Conservation (phyloP, 1,284 basidiomycete species). For the Farysia itapuensis region DNA sequence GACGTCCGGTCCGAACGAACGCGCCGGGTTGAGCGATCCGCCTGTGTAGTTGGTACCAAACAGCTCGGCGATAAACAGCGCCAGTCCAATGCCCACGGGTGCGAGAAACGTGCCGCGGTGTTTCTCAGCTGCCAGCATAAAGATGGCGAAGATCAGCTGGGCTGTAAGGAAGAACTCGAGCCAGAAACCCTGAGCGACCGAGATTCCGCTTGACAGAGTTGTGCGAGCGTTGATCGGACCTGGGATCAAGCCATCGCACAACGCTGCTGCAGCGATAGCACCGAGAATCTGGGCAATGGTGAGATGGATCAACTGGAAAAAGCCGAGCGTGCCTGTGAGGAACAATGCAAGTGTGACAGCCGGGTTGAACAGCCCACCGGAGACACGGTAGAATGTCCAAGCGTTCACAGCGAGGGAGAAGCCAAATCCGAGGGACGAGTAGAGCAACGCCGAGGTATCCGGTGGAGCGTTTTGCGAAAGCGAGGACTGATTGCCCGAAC, state of each 20-base stretch:
- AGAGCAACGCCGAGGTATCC: conserved; percentile 59
- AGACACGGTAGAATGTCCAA: conserved; percentile 41
- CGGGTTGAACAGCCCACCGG: conserved; percentile 60
- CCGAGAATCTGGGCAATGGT: conserved; percentile 62
- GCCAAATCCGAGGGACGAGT: conserved; percentile 63
- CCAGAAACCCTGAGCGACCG: conserved; percentile 49
- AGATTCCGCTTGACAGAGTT: conserved; percentile 55
- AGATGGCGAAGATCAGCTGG: conserved; percentile 60
- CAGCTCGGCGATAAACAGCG: conserved; percentile 38
- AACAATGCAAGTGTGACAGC: conserved; percentile 62
- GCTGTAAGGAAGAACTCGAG: conserved; percentile 63
- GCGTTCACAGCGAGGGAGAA: conserved; percentile 59
- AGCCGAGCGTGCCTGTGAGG: conserved; percentile 61
- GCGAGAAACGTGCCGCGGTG: conserved; percentile 59
- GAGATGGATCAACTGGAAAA: conserved; percentile 60
- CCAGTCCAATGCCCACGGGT: conserved; percentile 47
- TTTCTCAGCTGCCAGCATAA: conserved; percentile 64
- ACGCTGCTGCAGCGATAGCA: conserved; percentile 62
- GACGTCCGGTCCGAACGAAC: conserved; percentile 43
- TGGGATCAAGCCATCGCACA: conserved; percentile 61
- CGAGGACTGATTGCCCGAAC: conserved; percentile 11
- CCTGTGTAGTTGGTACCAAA: conserved; percentile 49
- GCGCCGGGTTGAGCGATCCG: conserved; percentile 47
- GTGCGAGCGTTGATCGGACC: conserved; percentile 61
- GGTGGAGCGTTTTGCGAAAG: conserved; percentile 19